These are phyloP conservation scores for Mrakia hoshinonis DNA, from an alignment of 768 basidiomycete species.

Conservation along the genomic window DNA sequence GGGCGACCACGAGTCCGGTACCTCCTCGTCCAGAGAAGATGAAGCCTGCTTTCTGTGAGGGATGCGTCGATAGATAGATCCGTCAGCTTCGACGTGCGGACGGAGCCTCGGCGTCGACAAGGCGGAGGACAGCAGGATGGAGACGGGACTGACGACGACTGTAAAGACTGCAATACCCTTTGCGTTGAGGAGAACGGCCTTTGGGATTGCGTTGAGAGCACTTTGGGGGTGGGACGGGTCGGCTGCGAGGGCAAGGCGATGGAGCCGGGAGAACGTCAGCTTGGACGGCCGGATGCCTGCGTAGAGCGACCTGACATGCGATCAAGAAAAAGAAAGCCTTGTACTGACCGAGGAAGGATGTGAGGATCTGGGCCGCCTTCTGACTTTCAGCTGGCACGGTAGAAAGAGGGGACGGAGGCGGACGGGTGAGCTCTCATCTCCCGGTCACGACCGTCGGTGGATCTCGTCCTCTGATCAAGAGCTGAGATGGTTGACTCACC, in stretches of 20 bases:
- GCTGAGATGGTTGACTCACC: conserved; percentile 62
- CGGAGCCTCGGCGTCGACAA: not conserved
- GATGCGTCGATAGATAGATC: not conserved
- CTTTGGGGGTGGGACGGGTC: conserved; percentile 79
- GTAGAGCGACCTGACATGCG: no score
- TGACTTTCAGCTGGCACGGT: conserved; percentile 14
- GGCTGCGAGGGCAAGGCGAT: conserved; percentile 46
- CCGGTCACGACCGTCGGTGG: no score
- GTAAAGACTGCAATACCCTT: conserved; percentile 51
- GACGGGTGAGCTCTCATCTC: not conserved
- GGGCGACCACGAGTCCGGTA: conserved; percentile 21
- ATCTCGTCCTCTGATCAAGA: no score
- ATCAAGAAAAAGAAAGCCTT: conserved; percentile 6
- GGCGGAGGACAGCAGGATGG: not conserved
- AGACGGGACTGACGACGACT: not conserved
- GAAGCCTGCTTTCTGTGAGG: conserved; percentile 26
- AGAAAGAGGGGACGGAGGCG: not conserved
- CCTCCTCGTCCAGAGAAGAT: conserved; percentile 26
- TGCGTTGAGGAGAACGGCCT: conserved; percentile 78
- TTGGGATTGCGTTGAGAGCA: conserved; percentile 87
- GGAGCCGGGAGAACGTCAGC: not conserved
- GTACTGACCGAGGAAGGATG: conserved; percentile 64
- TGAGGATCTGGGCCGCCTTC: conserved; percentile 84
- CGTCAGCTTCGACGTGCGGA: no score
- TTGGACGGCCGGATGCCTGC: no score